Percentiles rank a stretch among this genome's conserved stretches.
Conservation (phyloP, 2,329 filamentous ascomycete genomes). For the Plenodomus tracheiphilus region DNA sequence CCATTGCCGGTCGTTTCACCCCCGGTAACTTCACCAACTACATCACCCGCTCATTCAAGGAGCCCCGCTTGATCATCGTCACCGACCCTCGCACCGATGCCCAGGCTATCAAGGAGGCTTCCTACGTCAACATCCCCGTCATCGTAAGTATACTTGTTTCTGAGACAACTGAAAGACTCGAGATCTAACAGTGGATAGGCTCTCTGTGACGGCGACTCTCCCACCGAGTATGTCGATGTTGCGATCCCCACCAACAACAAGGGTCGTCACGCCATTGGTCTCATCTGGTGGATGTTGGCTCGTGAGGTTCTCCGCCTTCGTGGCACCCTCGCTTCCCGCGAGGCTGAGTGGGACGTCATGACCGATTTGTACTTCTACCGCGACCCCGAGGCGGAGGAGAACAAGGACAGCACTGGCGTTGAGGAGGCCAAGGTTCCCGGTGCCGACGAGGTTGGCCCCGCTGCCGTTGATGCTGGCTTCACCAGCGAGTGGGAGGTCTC, state of each 20-base stretch:
- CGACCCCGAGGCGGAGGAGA: conserved; percentile 98
- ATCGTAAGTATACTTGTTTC: conserved; percentile 55
- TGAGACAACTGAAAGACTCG: not conserved
- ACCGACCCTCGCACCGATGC: conserved; percentile 99
- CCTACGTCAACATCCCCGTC: conserved; percentile 99
- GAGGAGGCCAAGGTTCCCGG: conserved; percentile 85
- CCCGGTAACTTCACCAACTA: conserved; percentile 99
- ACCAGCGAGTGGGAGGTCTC: conserved; percentile 84
- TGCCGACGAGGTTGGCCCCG: conserved; percentile 81
- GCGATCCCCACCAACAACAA: conserved; percentile 99
- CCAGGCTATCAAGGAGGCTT: conserved; percentile 99
- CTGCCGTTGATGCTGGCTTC: conserved; percentile 79
- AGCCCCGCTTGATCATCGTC: conserved; percentile 98
- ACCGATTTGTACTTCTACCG: conserved; percentile 99
- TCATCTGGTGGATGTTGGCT: conserved; percentile 99
- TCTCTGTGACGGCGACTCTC: conserved; percentile 98
- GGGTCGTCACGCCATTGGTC: conserved; percentile 97
- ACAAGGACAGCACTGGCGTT: conserved; percentile 82
- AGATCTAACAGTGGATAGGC: conserved; percentile 51
- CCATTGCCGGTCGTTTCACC: conserved; percentile 99
- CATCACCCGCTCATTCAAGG: conserved; percentile 99
- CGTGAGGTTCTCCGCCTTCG: conserved; percentile 99
- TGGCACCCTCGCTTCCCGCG: conserved; percentile 92
- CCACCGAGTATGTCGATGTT: conserved; percentile 99
- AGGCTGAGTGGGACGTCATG: conserved; percentile 99